These are phyloP conservation scores for Patellifolia procumbens DNA, from an alignment of 179 eudicot genomes.

Conservation along the genomic window DNA sequence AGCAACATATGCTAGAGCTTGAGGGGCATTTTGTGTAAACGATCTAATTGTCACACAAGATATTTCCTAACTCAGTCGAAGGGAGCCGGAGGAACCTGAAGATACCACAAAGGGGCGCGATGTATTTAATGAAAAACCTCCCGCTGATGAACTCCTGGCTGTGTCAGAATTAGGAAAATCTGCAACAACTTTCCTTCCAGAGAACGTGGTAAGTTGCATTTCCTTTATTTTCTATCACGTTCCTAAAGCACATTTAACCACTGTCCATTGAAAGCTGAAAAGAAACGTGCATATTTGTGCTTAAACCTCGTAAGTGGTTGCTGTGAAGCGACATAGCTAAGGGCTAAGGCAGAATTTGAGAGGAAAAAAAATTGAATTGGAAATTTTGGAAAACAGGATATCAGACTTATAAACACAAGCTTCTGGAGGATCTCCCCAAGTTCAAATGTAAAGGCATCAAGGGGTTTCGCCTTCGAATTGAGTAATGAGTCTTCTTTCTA, in stretches of 20 bases:
- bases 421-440: no score
- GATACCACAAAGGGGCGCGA: constrained; percentile 95
- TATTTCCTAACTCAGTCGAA: constrained; percentile 58
- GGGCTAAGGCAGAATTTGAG: no score
- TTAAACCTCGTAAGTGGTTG: no score
- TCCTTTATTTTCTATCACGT: background rate
- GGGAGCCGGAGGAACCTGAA: constrained; percentile 98
- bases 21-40: background rate
- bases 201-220: constrained; percentile 67
- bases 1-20: constrained; percentile 1
- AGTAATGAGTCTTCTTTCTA: no score
- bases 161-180: constrained; percentile 90
- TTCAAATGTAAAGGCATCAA: no score
- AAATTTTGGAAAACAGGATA: no score
- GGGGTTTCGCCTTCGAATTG: no score
- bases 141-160: constrained; percentile 96
- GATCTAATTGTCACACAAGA: constrained; percentile 22
- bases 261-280: background rate
- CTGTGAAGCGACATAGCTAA: no score
- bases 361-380: no score
- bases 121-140: constrained; percentile 96
- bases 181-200: constrained; percentile 86
- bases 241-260: background rate
- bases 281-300: constrained; percentile 2
- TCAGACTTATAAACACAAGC: no score